phyloP scores from a whole-genome alignment of 2,329 filamentous ascomycete species.

The Aspergillus sp. region DNA sequence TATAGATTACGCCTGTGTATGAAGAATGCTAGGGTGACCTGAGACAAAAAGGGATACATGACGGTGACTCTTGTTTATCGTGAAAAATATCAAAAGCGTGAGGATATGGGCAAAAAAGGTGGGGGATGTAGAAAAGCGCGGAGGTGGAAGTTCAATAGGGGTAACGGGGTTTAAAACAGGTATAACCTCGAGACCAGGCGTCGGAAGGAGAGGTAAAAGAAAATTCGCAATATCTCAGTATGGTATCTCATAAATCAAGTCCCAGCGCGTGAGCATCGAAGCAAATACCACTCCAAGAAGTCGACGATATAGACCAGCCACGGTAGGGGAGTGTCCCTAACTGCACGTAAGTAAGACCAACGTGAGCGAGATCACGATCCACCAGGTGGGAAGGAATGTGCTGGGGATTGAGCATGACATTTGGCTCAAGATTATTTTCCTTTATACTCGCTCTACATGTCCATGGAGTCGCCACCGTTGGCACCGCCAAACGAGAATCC shows the following conservation, averaged over 20 bases:
- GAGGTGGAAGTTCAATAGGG: neutral
- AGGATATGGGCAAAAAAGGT: neutral
- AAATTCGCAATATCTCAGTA: conserved; percentile 8
- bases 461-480: conserved; percentile 72
- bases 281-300: conserved; percentile 19
- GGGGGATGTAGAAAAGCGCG: neutral
- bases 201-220: neutral
- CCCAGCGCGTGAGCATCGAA: conserved; percentile 3
- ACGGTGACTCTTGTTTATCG: conserved; percentile 54
- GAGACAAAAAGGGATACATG: conserved; percentile 47
- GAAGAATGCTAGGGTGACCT: conserved; percentile 40
- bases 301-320: conserved; percentile 8
- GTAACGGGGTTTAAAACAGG: conserved; percentile 1
- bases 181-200: conserved; percentile 9
- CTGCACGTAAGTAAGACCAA: conserved; percentile 21
- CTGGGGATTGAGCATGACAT: conserved; percentile 14
- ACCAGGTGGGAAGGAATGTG: conserved; percentile 19
- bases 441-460: conserved; percentile 61
- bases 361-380: conserved; percentile 20
- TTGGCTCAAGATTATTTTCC: conserved; percentile 1
- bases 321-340: conserved; percentile 1
- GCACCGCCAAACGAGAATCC: conserved; percentile 85
- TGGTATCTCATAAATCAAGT: conserved; percentile 7
- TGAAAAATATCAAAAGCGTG: conserved; percentile 31
- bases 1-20: conserved; percentile 47